These are phyloP conservation scores for Mycocentrospora acerina DNA, from an alignment of 2,329 filamentous ascomycete genomes.

Conservation along the genomic window DNA sequence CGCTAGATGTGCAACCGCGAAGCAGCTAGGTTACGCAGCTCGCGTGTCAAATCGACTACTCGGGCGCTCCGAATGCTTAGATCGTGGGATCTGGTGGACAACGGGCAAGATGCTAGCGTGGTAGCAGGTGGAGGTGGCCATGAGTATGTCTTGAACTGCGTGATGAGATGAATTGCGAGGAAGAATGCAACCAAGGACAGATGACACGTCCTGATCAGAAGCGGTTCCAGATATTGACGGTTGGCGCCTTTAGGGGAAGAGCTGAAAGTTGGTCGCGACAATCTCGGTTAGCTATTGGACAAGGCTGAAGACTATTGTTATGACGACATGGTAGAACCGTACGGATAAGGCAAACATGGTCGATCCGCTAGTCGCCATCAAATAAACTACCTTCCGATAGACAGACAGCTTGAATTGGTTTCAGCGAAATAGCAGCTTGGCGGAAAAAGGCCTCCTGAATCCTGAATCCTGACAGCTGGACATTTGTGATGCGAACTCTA, in stretches of 20 bases:
- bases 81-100: conserved; percentile 15
- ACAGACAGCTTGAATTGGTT: conserved; percentile 17
- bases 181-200: too few species aligned
- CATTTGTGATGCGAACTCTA: too few species aligned
- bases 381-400: conserved; percentile 1
- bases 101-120: conserved; percentile 24
- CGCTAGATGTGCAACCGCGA: conserved; percentile 20
- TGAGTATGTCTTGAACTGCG: not conserved
- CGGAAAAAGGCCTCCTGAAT: too few species aligned
- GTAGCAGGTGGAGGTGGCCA: conserved; percentile 7
- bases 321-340: conserved; percentile 10
- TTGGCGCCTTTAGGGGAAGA: too few species aligned
- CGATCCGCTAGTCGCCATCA: not conserved
- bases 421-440: too few species aligned
- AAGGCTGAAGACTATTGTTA: conserved; percentile 3
- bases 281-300: not conserved
- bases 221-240: not conserved
- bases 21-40: conserved; percentile 26
- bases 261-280: too few species aligned
- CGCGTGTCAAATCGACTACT: conserved; percentile 27
- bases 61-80: conserved; percentile 27
- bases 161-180: not conserved
- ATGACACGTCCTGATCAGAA: not conserved
- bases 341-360: conserved; percentile 14
- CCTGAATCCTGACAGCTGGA: too few species aligned